Conservation (phyloP, 208 protist species). For the Cochliopodium minus region DNA sequence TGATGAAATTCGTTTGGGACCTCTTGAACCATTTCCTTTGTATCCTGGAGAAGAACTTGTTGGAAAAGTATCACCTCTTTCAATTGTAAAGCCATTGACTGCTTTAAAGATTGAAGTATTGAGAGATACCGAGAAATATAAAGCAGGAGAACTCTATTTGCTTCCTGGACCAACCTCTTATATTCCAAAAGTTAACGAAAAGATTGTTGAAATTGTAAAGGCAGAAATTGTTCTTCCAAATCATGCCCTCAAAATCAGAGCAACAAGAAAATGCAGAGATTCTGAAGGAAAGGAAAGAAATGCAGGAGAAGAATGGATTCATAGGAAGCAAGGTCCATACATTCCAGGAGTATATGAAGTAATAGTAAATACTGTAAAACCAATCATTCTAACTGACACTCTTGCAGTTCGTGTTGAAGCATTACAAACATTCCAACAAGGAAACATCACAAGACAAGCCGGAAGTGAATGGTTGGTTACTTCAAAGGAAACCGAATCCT, state of each 20-base stretch:
- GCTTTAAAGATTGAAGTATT: constrained; percentile 34
- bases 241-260: constrained; percentile 33
- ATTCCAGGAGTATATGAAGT: no score
- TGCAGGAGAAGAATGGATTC: no score
- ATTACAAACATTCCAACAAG: no score
- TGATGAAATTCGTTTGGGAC: constrained; percentile 57
- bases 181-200: constrained; percentile 33
- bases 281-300: constrained; percentile 22
- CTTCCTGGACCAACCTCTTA: constrained; percentile 47
- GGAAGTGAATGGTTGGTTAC: constrained; percentile 67
- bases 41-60: constrained; percentile 37
- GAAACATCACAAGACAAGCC: no score
- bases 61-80: constrained; percentile 21
- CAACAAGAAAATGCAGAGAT: constrained; percentile 33
- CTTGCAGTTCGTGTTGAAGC: no score
- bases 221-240: constrained; percentile 39
- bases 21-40: constrained; percentile 48
- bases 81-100: constrained; percentile 24
- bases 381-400: no score
- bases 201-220: constrained; percentile 31
- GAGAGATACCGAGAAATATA: constrained; percentile 30
- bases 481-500: constrained; percentile 42
- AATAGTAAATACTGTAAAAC: no score
- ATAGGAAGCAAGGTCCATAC: no score
- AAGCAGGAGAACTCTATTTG: constrained; percentile 49